Evolutionary conservation across 2,329 filamentous ascomycete genomes (phyloP), one percentile per base, ranked within the genome.

Genomic region (Xylariaceae sp.): DNA sequence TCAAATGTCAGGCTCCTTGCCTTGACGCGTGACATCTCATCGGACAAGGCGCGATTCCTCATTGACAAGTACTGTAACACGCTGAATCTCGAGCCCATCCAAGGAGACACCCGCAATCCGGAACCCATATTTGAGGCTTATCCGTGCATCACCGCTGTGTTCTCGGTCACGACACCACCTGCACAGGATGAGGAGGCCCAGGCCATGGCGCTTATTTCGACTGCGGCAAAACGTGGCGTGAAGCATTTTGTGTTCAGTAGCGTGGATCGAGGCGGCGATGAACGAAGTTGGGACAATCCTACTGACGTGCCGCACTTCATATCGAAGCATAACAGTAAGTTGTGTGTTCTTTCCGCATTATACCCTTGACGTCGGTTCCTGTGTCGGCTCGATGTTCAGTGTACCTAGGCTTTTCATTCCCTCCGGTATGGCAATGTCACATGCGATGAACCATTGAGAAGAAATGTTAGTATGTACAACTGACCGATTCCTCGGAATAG

Each of bases 201-300:
- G 60, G 74, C 70, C 2, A 68, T 67, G 37, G 64, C 71, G 2
- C 64, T 77, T 15, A 69, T 77, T 55, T 71, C 75, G 55, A 67
- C 70, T 4, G 70, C 74, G 15, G 66, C 67, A 13, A 66, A 75
- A 11, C 69, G 81, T 44, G 75, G 75, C 3, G 78, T 86, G 35
- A 74, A 77, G 39, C 80, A 82, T 66, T 84, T 88, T 62, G 79
- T 88, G 49, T 88, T 86, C 70, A 81, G 78, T 1, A 84, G 80
- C 45, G 82, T 87, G 10, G 86, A 88, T 59, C 82, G 85, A n/a
- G 83, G 83, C 34, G 83, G 84, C 35, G 78, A 82, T 45, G 72
- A 73, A 2, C 76, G 76, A 44, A 78, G 77, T 55, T 75, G 78
- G 63, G 75, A 76, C 9, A 76, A 75, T 57, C 77, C 80, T 1